These are phyloP conservation scores for Orbilia quercus DNA, from an alignment of 2,329 filamentous ascomycete genomes.

Conservation along the genomic window DNA sequence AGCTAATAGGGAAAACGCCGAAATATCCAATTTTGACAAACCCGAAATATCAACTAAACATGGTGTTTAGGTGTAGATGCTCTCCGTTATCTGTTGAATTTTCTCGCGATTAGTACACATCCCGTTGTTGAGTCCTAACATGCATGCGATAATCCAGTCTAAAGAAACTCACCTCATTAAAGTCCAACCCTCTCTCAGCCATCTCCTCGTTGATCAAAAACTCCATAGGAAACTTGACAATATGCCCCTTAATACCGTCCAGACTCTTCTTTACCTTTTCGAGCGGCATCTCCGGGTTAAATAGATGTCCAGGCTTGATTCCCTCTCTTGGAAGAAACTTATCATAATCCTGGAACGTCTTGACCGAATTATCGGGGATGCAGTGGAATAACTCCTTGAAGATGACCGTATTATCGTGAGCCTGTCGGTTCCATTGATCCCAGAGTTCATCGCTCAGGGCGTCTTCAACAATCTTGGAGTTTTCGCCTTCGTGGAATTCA, in stretches of 20 bases:
- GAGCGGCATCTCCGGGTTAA: conserved; percentile 74
- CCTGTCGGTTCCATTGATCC: conserved; percentile 75
- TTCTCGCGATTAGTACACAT: conserved; percentile 13
- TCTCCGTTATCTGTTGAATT: conserved; percentile 49
- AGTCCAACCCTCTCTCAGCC: conserved; percentile 73
- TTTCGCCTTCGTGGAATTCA: conserved; percentile 75
- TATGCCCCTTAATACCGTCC: conserved; percentile 82
- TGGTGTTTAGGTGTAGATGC: conserved; percentile 42
- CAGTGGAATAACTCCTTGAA: conserved; percentile 86
- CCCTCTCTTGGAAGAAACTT: conserved; percentile 76
- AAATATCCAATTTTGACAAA: conserved; percentile 1
- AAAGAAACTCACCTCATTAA: conserved; percentile 41
- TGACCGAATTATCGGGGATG: conserved; percentile 90
- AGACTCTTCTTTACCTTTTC: conserved; percentile 80
- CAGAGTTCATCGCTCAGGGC: conserved; percentile 72
- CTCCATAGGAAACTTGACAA: conserved; percentile 94
- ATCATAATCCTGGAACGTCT: conserved; percentile 90
- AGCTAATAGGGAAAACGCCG: conserved; percentile 6
- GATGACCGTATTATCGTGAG: conserved; percentile 76
- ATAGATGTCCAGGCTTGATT: conserved; percentile 85
- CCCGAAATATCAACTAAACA: background rate
- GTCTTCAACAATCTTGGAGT: conserved; percentile 75
- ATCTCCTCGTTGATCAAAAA: conserved; percentile 86
- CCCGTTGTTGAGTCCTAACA: background rate
- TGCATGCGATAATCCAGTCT: background rate